Percentiles rank a stretch among this genome's conserved stretches.
phyloP scores from a whole-genome alignment of 495 filamentous ascomycete species.

The Choiromyces venosus region DNA sequence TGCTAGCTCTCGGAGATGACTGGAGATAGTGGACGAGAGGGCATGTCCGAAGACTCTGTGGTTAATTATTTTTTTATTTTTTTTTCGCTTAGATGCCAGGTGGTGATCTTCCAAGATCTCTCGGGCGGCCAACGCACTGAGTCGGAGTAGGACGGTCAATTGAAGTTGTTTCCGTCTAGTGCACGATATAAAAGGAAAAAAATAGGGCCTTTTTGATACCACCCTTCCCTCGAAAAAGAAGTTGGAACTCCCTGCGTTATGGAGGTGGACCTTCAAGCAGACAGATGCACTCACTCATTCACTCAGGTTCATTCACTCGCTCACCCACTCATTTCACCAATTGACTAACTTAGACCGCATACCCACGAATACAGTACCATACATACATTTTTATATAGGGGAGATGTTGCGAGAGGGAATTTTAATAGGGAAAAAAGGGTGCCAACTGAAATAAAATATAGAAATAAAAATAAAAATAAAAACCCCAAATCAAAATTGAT shows the following conservation, averaged over 20 bases:
- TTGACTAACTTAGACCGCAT: not conserved
- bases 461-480: conserved; percentile 5
- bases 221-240: conserved; percentile 11
- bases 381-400: not conserved
- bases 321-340: conserved; percentile 1
- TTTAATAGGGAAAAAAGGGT: not conserved
- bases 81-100: conserved; percentile 39
- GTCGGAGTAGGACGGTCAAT: conserved; percentile 32
- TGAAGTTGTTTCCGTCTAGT: conserved; percentile 30
- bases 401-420: not conserved
- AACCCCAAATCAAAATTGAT: too few relatives aligned
- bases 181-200: conserved; percentile 24
- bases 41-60: conserved; percentile 33
- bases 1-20: conserved; percentile 33
- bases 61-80: not conserved
- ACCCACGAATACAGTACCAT: not conserved
- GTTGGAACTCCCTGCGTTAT: conserved; percentile 13
- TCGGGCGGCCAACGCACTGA: conserved; percentile 30
- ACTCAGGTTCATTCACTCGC: conserved; percentile 1
- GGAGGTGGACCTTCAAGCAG: conserved; percentile 24
- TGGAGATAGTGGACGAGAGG: conserved; percentile 33
- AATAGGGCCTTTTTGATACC: conserved; percentile 12
- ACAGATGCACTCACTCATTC: not conserved
- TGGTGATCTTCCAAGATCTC: conserved; percentile 40
- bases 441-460: too few relatives aligned